Percentiles rank a stretch among this genome's conserved stretches.
phyloP scores from a whole-genome alignment of 2,329 filamentous ascomycete species.

The Rutstroemia sp. region DNA sequence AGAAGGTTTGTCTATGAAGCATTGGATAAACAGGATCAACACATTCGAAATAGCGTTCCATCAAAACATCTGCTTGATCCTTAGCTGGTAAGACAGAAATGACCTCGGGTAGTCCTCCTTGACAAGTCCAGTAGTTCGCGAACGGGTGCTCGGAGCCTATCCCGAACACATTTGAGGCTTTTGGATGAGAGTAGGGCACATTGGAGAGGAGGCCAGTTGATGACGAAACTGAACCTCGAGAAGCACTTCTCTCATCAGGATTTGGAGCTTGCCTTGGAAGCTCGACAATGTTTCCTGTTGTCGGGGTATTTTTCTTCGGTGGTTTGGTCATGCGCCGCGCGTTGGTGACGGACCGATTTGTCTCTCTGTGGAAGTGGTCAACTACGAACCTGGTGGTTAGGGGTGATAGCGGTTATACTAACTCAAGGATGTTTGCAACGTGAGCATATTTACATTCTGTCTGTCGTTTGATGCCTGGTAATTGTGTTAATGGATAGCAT shows the following conservation, averaged over 20 bases:
- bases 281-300: conserved; percentile 18
- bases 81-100: conserved; percentile 70
- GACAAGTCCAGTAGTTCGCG: conserved; percentile 78
- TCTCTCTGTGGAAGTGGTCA: conserved; percentile 40
- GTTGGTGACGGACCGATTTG: conserved; percentile 45
- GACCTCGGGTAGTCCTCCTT: conserved; percentile 67
- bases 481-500: conserved; percentile 16
- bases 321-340: conserved; percentile 50
- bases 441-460: conserved; percentile 69
- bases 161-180: conserved; percentile 73
- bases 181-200: conserved; percentile 62
- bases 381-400: not conserved
- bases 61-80: conserved; percentile 64
- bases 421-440: conserved; percentile 72
- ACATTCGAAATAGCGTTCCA: conserved; percentile 57
- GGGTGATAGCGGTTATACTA: conserved; percentile 30
- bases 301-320: conserved; percentile 42
- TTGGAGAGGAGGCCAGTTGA: conserved; percentile 59
- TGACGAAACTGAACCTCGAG: conserved; percentile 29
- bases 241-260: conserved; percentile 19
- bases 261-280: conserved; percentile 18
- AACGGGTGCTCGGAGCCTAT: conserved; percentile 73
- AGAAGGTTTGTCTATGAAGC: conserved; percentile 68
- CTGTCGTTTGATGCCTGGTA: conserved; percentile 64
- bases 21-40: conserved; percentile 79